These are phyloP conservation scores for Zygnema circumcarinatum DNA, from an alignment of 139 green algal genomes.

Conservation along the genomic window DNA sequence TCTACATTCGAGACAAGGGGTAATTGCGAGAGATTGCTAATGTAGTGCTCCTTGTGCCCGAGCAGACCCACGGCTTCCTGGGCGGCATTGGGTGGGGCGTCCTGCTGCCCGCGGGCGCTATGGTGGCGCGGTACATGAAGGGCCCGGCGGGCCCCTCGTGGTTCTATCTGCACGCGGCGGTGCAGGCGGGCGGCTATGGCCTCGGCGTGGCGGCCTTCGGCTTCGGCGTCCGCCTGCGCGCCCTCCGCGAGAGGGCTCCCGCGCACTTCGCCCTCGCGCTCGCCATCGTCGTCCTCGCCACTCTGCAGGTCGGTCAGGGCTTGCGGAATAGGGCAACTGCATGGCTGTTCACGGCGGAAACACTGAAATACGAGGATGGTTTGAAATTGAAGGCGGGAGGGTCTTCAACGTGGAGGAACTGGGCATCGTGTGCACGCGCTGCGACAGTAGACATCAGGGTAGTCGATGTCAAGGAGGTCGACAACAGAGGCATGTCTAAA, in stretches of 20 bases:
- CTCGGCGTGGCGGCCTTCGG: conserved; percentile 11
- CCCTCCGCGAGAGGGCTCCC: background rate
- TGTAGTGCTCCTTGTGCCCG: no score
- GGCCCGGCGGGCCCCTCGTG: background rate
- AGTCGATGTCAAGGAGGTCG: no score
- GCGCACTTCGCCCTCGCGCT: background rate
- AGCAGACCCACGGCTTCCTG: conserved; percentile 18
- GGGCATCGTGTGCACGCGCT: no score
- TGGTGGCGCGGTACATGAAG: conserved; percentile 9
- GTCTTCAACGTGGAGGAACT: no score
- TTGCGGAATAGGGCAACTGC: no score
- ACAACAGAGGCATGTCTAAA: no score
- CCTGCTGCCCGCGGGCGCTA: background rate
- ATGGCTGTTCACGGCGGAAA: no score
- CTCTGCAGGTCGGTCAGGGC: background rate
- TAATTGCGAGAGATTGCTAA: no score
- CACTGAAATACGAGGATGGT: no score
- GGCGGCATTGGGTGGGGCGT: background rate
- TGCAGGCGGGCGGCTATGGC: conserved; percentile 7
- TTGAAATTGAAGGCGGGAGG: no score
- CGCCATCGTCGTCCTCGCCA: conserved; percentile 25
- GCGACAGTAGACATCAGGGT: no score
- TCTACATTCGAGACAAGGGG: background rate
- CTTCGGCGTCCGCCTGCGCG: background rate
- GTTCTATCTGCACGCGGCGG: background rate